Evolutionary conservation across 345 rosid genomes (phyloP).

Genomic region (Dimocarpus longan): DNA sequence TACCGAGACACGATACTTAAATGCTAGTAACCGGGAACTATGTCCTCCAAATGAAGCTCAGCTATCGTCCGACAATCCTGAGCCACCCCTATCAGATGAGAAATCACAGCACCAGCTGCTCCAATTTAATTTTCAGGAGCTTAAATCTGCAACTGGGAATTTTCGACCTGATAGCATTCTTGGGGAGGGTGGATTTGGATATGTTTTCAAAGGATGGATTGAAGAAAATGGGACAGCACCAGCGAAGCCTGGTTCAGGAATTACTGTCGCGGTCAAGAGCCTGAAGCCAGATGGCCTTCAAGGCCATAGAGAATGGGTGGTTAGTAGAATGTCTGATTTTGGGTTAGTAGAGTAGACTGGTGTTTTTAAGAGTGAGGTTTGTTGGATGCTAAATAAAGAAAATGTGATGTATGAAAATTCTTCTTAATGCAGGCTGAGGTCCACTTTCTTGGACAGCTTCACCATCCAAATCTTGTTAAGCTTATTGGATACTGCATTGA

Average conservation of each 20-base stretch:
- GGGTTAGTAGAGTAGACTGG: constrained; percentile 54
- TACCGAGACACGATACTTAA: constrained; percentile 66
- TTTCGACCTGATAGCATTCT: constrained; percentile 87
- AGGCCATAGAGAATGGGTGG: constrained; percentile 93
- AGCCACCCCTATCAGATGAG: constrained; percentile 30
- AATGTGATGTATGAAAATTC: constrained; percentile 21
- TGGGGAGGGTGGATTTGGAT: constrained; percentile 89
- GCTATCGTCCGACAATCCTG: constrained; percentile 50
- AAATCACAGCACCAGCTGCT: constrained; percentile 57
- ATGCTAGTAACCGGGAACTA: constrained; percentile 74
- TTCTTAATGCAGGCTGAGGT: constrained; percentile 81
- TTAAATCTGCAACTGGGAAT: constrained; percentile 79
- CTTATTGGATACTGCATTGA: constrained; percentile 91
- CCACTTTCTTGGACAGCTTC: constrained; percentile 88
- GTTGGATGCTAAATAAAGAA: constrained; percentile 18
- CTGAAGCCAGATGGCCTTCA: constrained; percentile 90
- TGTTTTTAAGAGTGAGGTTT: constrained; percentile 21
- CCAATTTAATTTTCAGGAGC: constrained; percentile 71
- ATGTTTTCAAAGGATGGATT: constrained; percentile 81
- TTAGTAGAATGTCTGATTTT: constrained; percentile 49
- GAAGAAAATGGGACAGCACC: constrained; percentile 86
- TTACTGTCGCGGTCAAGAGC: constrained; percentile 83
- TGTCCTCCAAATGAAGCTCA: constrained; percentile 59
- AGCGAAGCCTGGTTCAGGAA: constrained; percentile 79
- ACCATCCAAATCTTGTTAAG: constrained; percentile 90